Evolutionary conservation across 176 grass and related monocot species (phyloP).

Genomic region (Triticum dicoccoides): DNA sequence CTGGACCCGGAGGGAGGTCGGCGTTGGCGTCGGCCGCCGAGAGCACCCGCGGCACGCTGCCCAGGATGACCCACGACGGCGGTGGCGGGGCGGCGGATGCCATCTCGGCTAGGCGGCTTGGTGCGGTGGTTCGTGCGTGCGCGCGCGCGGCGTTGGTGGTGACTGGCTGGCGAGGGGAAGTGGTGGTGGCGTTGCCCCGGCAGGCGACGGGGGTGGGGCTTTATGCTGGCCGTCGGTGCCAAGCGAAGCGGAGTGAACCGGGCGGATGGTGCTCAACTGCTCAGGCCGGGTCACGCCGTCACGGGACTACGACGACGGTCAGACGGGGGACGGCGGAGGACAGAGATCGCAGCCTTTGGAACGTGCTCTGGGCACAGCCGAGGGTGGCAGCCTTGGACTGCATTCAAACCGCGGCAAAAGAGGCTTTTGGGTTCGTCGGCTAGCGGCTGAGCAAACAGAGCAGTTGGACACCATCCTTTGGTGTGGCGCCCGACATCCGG

Average conservation of each 20-base stretch:
- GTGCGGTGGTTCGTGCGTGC: background rate
- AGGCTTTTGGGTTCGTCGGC: too few relatives aligned
- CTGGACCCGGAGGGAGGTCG: background rate
- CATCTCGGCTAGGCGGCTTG: background rate
- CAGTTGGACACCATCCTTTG: too few relatives aligned
- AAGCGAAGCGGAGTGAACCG: too few relatives aligned
- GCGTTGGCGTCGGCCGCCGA: background rate
- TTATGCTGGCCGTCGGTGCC: background rate
- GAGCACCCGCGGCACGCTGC: constrained; percentile 1
- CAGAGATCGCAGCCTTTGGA: too few relatives aligned
- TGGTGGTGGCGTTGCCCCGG: background rate
- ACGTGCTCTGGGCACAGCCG: too few relatives aligned
- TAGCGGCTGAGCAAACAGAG: too few relatives aligned
- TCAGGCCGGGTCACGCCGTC: background rate
- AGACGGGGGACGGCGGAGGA: too few relatives aligned
- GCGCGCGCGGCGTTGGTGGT: background rate
- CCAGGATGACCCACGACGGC: constrained; percentile 11
- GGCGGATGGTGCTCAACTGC: background rate
- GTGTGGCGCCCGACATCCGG: too few relatives aligned
- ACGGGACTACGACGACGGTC: too few relatives aligned
- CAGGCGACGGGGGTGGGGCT: background rate
- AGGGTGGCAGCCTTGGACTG: too few relatives aligned
- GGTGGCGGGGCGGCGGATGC: background rate
- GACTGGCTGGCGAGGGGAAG: background rate
- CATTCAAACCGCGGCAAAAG: too few relatives aligned